phyloP scores from a whole-genome alignment of 2,329 filamentous ascomycete genomes.

The Myriosclerotinia scirpicola region DNA sequence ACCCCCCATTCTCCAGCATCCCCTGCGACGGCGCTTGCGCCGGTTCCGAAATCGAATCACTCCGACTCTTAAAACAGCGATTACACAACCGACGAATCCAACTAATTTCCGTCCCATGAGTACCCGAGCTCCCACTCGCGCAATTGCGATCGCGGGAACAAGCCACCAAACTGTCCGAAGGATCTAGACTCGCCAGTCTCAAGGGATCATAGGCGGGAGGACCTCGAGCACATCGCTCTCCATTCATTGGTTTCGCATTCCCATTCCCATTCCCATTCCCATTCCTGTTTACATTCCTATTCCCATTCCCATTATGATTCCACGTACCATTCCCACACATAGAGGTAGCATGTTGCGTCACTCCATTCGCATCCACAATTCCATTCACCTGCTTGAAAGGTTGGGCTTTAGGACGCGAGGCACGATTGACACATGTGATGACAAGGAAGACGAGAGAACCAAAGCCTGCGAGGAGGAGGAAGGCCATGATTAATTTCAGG shows the following conservation, averaged over 20 bases:
- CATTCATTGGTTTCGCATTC: neutral
- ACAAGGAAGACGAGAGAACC: conserved; percentile 18
- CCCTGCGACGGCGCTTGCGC: neutral
- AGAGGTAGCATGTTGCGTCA: neutral
- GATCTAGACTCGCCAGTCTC: neutral
- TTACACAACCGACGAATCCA: conserved; percentile 13
- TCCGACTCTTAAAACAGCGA: neutral
- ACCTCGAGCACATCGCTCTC: neutral
- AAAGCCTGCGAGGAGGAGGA: conserved; percentile 7
- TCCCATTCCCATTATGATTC: neutral
- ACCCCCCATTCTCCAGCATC: neutral
- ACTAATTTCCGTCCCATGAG: neutral
- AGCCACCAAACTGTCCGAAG: neutral
- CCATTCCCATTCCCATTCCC: neutral
- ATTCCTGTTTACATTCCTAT: too few relatives aligned
- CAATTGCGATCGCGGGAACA: conserved; percentile 4
- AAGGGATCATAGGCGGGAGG: conserved; percentile 5
- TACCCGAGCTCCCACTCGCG: neutral
- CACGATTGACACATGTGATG: conserved; percentile 13
- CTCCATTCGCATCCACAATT: neutral
- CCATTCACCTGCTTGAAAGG: conserved; percentile 3
- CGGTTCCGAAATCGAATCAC: neutral
- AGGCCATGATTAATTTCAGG: conserved; percentile 14
- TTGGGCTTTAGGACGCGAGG: neutral
- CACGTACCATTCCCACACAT: neutral